Base-by-base conservation (phyloP, 352 stramenopile genomes). In the Globisporangium okanoganense region DNA sequence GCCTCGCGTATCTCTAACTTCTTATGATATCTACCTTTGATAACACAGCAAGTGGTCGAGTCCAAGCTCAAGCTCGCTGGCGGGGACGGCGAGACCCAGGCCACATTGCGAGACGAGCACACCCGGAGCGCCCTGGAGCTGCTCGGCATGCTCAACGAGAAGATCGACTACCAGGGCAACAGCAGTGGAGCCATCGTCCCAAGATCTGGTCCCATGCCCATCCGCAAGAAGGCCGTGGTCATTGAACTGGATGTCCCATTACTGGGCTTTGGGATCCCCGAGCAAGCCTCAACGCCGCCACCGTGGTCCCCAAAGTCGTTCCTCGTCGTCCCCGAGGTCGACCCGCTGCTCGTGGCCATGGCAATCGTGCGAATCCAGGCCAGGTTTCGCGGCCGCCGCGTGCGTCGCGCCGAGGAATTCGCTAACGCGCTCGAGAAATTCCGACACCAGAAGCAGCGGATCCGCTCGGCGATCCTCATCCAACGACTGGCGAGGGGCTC, bases 121-220 rank as follows among this genome's bases (percentile, higher is more conserved):
- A 66, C 79, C 0, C 73, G 71, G 27, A 71, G 70, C 20, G 79
- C 79, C 2, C 56, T 85, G 20, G 79, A 87, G n/a, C 62, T 89
- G 31, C 69, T 89, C 14, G 78, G 74, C 44, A 72, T 83, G 59
- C 65, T 89, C 20, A 89, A 87, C 57, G 64, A 75, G 2, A 74
- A 75, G 29, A 66, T 75, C 18, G 61, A 73, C 43, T 25, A 63
- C 52, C n/a, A 64, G 56, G 25, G 47, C 44, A 2, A 18, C n/a
- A 9, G 20, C n/a, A 5, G 14, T 9, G 25, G 9, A 0, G 25
- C 16, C 6, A 9, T 24, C 5, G 12, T 27, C 10, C 44, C 22
- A 16, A 61, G 20, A 2, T 48, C 60, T 0, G 24, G 27, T 1
- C 48, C 38, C 13, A 56, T 56, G 24, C 54, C 38, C 10, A 44